Conservation (phyloP, 108 stramenopile species). For the Cyclotella kingstonii region DNA sequence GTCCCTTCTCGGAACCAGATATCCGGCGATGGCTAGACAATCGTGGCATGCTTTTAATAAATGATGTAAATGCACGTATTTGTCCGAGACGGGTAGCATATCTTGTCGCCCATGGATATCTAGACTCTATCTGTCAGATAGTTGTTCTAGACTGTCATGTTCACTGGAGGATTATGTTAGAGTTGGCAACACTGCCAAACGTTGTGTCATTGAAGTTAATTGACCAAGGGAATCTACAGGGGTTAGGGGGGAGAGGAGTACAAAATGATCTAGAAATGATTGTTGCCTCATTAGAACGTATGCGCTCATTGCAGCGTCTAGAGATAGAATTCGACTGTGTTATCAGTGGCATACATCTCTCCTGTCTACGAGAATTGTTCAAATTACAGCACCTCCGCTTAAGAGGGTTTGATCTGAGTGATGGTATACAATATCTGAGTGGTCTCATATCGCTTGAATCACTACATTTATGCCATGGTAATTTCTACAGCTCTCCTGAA, state of each 20-base stretch:
- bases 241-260: background rate
- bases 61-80: slow-evolving; percentile 14
- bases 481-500: slow-evolving; percentile 37
- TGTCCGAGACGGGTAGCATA: slow-evolving; percentile 19
- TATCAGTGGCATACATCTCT: slow-evolving; percentile 30
- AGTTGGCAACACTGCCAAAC: slow-evolving; percentile 16
- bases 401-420: slow-evolving; percentile 39
- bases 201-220: slow-evolving; percentile 14
- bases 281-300: slow-evolving; percentile 5
- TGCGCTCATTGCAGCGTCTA: slow-evolving; percentile 19
- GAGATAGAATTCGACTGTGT: slow-evolving; percentile 35
- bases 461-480: slow-evolving; percentile 41
- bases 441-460: slow-evolving; percentile 9
- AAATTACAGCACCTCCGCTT: slow-evolving; percentile 25
- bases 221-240: slow-evolving; percentile 13
- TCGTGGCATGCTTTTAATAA: slow-evolving; percentile 21
- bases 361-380: slow-evolving; percentile 10
- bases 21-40: slow-evolving; percentile 27
- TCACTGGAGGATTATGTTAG: slow-evolving; percentile 15
- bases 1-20: slow-evolving; percentile 1
- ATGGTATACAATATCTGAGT: slow-evolving; percentile 18
- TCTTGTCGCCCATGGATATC: slow-evolving; percentile 19
- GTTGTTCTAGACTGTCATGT: slow-evolving; percentile 30
- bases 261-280: slow-evolving; percentile 22
- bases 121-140: slow-evolving; percentile 27